phyloP scores from a whole-genome alignment of 2,329 filamentous ascomycete species.

The Sporothrix dimorphospora region DNA sequence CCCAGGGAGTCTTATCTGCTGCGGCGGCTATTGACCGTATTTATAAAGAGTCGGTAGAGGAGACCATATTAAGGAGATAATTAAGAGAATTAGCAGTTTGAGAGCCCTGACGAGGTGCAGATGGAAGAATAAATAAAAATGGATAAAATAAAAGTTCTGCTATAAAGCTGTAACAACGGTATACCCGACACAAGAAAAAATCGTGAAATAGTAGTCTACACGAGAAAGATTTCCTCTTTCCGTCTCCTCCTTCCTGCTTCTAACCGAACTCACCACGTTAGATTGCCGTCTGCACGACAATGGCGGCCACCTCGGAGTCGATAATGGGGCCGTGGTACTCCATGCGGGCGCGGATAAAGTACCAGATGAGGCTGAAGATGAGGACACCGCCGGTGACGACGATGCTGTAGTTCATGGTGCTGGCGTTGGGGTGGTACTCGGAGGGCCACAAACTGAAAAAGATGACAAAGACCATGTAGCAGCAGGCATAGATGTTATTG shows the following conservation, averaged over 20 bases:
- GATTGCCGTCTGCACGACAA: neutral
- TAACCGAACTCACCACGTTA: too few species aligned
- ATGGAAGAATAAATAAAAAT: neutral
- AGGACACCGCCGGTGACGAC: slow-evolving; percentile 47
- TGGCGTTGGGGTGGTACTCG: slow-evolving; percentile 41
- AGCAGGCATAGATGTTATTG: slow-evolving; percentile 47
- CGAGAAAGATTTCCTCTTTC: neutral
- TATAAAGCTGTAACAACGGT: neutral
- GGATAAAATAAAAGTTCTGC: too few species aligned
- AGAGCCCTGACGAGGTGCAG: too few species aligned
- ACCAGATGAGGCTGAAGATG: slow-evolving; percentile 45
- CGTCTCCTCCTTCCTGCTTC: too few species aligned
- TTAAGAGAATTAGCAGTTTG: neutral
- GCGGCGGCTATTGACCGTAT: neutral
- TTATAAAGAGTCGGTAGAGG: too few species aligned
- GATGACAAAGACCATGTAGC: slow-evolving; percentile 50
- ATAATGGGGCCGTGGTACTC: slow-evolving; percentile 33
- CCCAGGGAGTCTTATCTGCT: too few species aligned
- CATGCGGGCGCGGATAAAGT: slow-evolving; percentile 37
- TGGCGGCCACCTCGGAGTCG: slow-evolving; percentile 14
- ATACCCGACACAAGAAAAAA: neutral
- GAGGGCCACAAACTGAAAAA: slow-evolving; percentile 54
- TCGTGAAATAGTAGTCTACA: neutral
- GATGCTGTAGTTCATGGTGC: slow-evolving; percentile 54
- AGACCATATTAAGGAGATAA: too few species aligned